A percentile compares a stretch with the other conserved stretches of the same genome.
Conservation (phyloP, 768 basidiomycete species). For the Clitopilus hobsonii region DNA sequence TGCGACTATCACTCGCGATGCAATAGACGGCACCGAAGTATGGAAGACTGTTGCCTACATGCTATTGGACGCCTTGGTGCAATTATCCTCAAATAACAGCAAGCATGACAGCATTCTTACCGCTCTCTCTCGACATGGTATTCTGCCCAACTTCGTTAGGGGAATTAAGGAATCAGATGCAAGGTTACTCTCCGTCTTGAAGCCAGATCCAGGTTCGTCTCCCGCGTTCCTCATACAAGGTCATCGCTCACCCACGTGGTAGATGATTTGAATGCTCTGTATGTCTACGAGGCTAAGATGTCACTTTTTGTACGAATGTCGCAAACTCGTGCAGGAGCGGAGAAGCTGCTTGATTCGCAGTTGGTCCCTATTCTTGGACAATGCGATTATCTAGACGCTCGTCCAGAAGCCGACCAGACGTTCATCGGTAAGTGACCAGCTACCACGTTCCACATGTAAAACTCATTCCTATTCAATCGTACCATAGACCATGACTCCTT, state of each 20-base stretch:
- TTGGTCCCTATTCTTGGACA: conserved; percentile 69
- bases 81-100: conserved; percentile 58
- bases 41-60: conserved; percentile 97
- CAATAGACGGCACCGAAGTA: conserved; percentile 91
- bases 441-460: neutral
- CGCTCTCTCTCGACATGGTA: conserved; percentile 67
- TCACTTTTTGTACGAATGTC: conserved; percentile 83
- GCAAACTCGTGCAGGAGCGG: conserved; percentile 79
- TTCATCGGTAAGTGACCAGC: too few species aligned
- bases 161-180: conserved; percentile 81
- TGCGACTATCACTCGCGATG: conserved; percentile 76
- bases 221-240: too few species aligned
- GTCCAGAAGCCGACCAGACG: conserved; percentile 78
- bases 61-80: conserved; percentile 76
- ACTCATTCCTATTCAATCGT: conserved; percentile 1
- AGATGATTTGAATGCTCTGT: conserved; percentile 89
- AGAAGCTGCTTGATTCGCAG: conserved; percentile 76
- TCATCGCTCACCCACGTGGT: too few species aligned
- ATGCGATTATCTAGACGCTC: conserved; percentile 83
- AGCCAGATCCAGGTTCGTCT: conserved; percentile 82
- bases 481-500: conserved; percentile 75
- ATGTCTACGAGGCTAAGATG: conserved; percentile 95
- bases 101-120: conserved; percentile 60
- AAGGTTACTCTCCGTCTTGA: conserved; percentile 69
- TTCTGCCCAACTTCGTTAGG: conserved; percentile 74